Evolutionary conservation across 805 yeast species (phyloP).

Genomic region (Tetrapisispora phaffii): DNA sequence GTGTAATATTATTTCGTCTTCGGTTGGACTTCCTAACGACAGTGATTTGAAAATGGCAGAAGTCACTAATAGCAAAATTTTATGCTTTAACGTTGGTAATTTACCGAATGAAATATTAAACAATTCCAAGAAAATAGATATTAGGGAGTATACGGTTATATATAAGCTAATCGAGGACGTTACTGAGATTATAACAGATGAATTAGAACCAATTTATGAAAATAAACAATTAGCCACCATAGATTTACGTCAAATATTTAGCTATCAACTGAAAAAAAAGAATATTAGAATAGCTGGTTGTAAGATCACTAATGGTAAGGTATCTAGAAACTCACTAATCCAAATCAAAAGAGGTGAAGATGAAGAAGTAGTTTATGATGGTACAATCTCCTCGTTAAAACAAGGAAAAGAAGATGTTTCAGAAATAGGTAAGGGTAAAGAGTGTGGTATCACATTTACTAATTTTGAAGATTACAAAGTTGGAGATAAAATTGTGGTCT

Average conservation of each 20-base stretch:
- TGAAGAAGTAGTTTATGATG: slow-evolving; percentile 38
- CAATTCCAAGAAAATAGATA: slow-evolving; percentile 46
- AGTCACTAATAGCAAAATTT: slow-evolving; percentile 58
- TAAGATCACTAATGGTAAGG: slow-evolving; percentile 58
- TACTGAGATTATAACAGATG: slow-evolving; percentile 47
- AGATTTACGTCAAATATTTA: slow-evolving; percentile 61
- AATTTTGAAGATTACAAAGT: slow-evolving; percentile 55
- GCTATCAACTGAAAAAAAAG: slow-evolving; percentile 51
- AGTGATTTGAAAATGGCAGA: slow-evolving; percentile 59
- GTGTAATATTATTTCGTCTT: slow-evolving; percentile 57
- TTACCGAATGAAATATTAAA: slow-evolving; percentile 51
- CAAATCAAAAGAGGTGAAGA: slow-evolving; percentile 44
- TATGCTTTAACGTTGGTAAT: slow-evolving; percentile 61
- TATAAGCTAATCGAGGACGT: slow-evolving; percentile 84
- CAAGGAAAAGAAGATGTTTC: slow-evolving; percentile 70
- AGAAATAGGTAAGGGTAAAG: slow-evolving; percentile 75
- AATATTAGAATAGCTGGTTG: slow-evolving; percentile 76
- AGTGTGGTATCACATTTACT: slow-evolving; percentile 76
- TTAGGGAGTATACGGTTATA: slow-evolving; percentile 67
- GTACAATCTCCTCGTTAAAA: slow-evolving; percentile 62
- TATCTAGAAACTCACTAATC: slow-evolving; percentile 49
- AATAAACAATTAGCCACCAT: slow-evolving; percentile 57
- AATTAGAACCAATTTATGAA: slow-evolving; percentile 58
- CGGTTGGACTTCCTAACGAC: slow-evolving; percentile 70
- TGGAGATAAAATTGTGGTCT: slow-evolving; percentile 69